Evolutionary conservation across 495 filamentous ascomycete species (phyloP).

Genomic region (Clavariopsis aquatica): DNA sequence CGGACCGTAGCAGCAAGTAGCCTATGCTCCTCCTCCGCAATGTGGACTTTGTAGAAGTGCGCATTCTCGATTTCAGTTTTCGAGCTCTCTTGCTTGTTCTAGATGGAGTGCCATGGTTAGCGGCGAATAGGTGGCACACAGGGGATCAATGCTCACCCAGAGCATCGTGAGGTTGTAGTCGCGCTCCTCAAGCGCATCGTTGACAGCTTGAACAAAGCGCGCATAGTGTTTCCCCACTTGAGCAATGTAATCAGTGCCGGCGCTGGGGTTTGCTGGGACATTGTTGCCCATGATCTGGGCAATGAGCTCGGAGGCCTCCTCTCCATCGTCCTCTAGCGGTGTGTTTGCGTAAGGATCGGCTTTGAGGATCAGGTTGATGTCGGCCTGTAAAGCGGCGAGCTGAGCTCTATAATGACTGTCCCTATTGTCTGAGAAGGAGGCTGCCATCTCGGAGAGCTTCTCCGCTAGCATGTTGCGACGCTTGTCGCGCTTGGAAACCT

Average conservation of each 20-base stretch:
- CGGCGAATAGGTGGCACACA: neutral
- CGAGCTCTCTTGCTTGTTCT: conserved; percentile 53
- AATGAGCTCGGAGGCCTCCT: conserved; percentile 63
- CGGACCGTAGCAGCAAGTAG: conserved; percentile 76
- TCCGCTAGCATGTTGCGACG: conserved; percentile 76
- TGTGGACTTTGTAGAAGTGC: conserved; percentile 63
- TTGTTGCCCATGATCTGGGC: conserved; percentile 37
- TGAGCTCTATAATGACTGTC: conserved; percentile 86
- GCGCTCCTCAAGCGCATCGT: conserved; percentile 78
- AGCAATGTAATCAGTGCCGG: conserved; percentile 43
- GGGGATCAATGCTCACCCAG: conserved; percentile 60
- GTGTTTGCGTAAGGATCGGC: conserved; percentile 75
- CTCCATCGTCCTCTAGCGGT: conserved; percentile 69
- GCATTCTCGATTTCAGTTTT: conserved; percentile 54
- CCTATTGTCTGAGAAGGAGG: conserved; percentile 74
- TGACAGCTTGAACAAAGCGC: conserved; percentile 78
- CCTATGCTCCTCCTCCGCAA: conserved; percentile 79
- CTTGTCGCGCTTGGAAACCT: conserved; percentile 82
- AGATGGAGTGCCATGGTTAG: conserved; percentile 15
- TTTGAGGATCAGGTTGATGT: conserved; percentile 81
- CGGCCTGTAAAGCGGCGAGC: conserved; percentile 81
- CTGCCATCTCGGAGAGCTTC: conserved; percentile 68
- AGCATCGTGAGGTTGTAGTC: conserved; percentile 75
- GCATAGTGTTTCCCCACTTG: conserved; percentile 79
- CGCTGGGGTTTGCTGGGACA: conserved; percentile 34